Evolutionary conservation across 108 stramenopile species (phyloP).

Genomic region (Skeletonema potamos): DNA sequence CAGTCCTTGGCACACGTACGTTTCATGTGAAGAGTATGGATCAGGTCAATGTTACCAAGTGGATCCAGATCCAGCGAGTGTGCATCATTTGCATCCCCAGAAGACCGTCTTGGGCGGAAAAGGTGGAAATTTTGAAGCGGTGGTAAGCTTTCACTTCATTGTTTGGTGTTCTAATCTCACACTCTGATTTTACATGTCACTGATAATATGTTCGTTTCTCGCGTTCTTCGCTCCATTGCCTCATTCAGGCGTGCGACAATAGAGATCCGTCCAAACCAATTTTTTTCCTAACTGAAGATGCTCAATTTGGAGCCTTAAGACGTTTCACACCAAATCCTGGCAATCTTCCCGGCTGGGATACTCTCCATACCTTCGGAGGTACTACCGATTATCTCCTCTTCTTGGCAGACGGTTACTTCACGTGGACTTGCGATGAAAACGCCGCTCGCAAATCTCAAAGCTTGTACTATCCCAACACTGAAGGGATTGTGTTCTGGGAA

Average conservation of each 20-base stretch:
- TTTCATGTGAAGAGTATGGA: slow-evolving; percentile 59
- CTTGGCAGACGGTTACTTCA: slow-evolving; percentile 16
- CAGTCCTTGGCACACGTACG: slow-evolving; percentile 62
- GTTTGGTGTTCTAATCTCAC: background rate
- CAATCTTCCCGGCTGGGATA: slow-evolving; percentile 33
- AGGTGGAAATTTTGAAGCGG: slow-evolving; percentile 42
- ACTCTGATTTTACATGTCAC: background rate
- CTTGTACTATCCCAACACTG: slow-evolving; percentile 35
- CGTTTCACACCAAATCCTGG: slow-evolving; percentile 40
- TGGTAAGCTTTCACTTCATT: background rate
- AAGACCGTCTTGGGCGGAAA: slow-evolving; percentile 23
- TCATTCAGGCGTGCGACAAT: slow-evolving; percentile 27
- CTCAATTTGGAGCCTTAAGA: slow-evolving; percentile 15
- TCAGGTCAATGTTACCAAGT: slow-evolving; percentile 49
- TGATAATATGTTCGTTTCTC: background rate
- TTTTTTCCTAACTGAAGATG: slow-evolving; percentile 47
- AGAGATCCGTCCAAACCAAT: slow-evolving; percentile 36
- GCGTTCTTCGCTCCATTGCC: background rate
- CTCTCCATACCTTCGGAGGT: slow-evolving; percentile 24
- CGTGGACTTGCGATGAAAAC: slow-evolving; percentile 29
- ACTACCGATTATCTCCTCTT: slow-evolving; percentile 33
- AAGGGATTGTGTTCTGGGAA: slow-evolving; percentile 42
- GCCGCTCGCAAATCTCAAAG: slow-evolving; percentile 34
- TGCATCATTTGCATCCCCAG: slow-evolving; percentile 15
- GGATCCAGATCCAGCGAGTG: slow-evolving; percentile 56